phyloP scores from a whole-genome alignment of 495 filamentous ascomycete genomes.

The Xylaria longipes region DNA sequence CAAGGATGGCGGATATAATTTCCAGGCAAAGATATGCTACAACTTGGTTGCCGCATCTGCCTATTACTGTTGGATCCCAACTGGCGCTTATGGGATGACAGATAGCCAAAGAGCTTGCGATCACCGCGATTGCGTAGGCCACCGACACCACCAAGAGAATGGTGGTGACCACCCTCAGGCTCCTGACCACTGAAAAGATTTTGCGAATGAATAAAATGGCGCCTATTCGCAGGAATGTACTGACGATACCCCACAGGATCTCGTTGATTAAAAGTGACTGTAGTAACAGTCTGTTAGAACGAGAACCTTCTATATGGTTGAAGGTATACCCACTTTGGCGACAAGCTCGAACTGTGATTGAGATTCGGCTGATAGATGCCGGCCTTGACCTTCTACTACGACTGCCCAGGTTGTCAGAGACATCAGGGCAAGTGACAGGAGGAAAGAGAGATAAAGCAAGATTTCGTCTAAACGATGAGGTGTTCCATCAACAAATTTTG shows the following conservation, averaged over 20 bases:
- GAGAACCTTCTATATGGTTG: not conserved
- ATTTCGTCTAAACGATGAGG: not conserved
- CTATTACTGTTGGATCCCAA: not conserved
- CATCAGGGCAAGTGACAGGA: conserved; percentile 6
- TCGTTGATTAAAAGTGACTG: conserved; percentile 16
- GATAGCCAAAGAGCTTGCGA: not conserved
- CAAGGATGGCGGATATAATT: conserved; percentile 6
- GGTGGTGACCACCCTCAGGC: not conserved
- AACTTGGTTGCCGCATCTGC: conserved; percentile 5
- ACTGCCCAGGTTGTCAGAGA: conserved; percentile 11
- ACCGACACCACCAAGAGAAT: not conserved
- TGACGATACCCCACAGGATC: conserved; percentile 8
- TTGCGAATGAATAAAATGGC: conserved; percentile 5
- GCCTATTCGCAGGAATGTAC: conserved; percentile 1
- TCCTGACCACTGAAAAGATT: not conserved
- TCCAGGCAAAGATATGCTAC: conserved; percentile 1
- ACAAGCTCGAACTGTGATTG: conserved; percentile 14
- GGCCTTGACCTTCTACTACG: conserved; percentile 14
- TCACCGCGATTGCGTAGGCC: conserved; percentile 4
- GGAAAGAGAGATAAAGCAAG: not conserved
- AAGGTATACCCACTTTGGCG: not conserved
- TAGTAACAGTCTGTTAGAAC: not conserved
- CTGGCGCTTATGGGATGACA: conserved; percentile 9
- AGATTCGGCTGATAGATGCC: conserved; percentile 3
- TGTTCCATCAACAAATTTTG: not conserved